These are phyloP conservation scores for Macroventuria anomochaeta DNA, from an alignment of 2,329 filamentous ascomycete species.

Conservation along the genomic window DNA sequence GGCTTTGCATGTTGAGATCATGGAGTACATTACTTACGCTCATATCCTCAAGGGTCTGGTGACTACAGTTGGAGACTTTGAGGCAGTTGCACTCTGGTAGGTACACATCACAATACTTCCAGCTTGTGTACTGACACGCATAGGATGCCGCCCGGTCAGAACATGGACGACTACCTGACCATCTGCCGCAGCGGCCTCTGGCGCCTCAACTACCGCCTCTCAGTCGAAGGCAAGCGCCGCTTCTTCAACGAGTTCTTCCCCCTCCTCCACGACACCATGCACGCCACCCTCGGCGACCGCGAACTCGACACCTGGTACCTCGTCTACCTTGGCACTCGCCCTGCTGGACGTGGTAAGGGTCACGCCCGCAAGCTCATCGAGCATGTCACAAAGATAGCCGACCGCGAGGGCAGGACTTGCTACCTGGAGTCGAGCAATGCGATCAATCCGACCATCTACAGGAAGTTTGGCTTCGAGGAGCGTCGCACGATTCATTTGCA, in stretches of 20 bases:
- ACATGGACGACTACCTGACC: constrained; percentile 76
- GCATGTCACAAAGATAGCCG: constrained; percentile 70
- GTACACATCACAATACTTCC: constrained; percentile 38
- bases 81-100: constrained; percentile 80
- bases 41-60: constrained; percentile 77
- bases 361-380: constrained; percentile 75
- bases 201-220: constrained; percentile 77
- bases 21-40: constrained; percentile 78
- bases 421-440: constrained; percentile 80
- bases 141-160: constrained; percentile 77
- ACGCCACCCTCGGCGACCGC: constrained; percentile 69
- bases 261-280: constrained; percentile 75
- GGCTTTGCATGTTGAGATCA: constrained; percentile 76
- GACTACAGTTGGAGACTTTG: constrained; percentile 77
- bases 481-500: constrained; percentile 68
- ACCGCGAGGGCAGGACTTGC: constrained; percentile 69
- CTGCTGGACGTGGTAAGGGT: constrained; percentile 72
- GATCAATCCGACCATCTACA: constrained; percentile 74
- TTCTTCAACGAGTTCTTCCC: constrained; percentile 81
- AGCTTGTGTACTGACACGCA: constrained; percentile 8
- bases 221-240: constrained; percentile 71
- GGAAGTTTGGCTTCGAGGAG: constrained; percentile 74
- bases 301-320: constrained; percentile 79
- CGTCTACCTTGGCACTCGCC: constrained; percentile 80
- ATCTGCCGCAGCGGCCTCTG: constrained; percentile 77